Evolutionary conservation across 2,329 filamentous ascomycete species (phyloP), one percentile per base, ranked within the genome.

Genomic region (Phaeomoniella chlamydospora): DNA sequence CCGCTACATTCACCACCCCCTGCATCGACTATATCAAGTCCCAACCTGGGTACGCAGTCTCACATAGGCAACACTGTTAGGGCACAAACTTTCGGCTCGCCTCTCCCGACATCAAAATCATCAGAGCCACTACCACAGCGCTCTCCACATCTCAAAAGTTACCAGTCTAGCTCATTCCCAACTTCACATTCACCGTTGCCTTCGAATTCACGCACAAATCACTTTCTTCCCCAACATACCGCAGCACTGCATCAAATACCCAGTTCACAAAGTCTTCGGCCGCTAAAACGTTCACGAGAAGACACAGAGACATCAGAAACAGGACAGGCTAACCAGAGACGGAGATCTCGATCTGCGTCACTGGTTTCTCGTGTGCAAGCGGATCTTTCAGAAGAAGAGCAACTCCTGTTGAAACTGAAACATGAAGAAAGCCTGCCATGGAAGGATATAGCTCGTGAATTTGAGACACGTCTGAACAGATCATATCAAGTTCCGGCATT

Each of bases 381-480:
- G 11, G 64, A 67, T 37, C 49, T 70, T 4, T 62, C 55, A 39
- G 65, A 70, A 29, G 66, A 70, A 46, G 66, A 70, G 39, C 55
- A 56, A 31, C 49, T 68, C 14, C 58, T 71, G 6, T 51, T 70
- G 12, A 55, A 59, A 39, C 55, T 70, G 33, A 69, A 68, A 39
- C 65, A 70, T 39, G 64, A 68, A 34, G 64, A 70, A 37, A 57
- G 53, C 18, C 58, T 70, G 37, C 61, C 66, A 0, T 71, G 67
- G 67, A 70, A 70, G 46, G 67, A 69, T 39, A 70, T 70, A 39
- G 64, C 63, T 5, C 54, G 56, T 4, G 61, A 62, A 15, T 69
- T 70, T 48, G 56, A 64, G 37, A 56, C 55, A 10, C 64, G 68
- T 18, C 52, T 62, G 17, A 63, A 63, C 38, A 64, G 67, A 45